These are phyloP conservation scores for Parmales sp. DNA, from an alignment of 108 stramenopile species.

Conservation along the genomic window DNA sequence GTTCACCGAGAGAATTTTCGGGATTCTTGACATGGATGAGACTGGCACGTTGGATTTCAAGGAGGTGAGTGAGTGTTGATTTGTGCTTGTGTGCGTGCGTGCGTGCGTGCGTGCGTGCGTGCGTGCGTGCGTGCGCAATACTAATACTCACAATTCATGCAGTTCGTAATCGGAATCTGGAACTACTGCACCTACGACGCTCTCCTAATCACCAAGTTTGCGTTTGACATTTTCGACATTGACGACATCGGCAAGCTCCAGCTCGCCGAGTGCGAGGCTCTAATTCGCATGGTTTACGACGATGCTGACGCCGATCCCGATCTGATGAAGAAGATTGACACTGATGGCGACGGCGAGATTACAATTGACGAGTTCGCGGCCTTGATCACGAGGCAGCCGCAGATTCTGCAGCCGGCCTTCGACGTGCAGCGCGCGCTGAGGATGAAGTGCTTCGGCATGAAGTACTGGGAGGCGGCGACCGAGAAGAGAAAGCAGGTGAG, in stretches of 20 bases:
- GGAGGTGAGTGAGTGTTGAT: too few relatives aligned
- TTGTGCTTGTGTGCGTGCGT: too few relatives aligned
- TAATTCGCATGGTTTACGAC: constrained; percentile 35
- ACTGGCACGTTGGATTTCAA: constrained; percentile 21
- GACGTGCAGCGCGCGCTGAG: constrained; percentile 23
- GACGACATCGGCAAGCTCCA: constrained; percentile 28
- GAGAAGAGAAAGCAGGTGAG: not conserved
- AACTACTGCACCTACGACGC: constrained; percentile 49
- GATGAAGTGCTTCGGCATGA: constrained; percentile 7
- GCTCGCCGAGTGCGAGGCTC: constrained; percentile 31
- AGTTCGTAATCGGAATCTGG: constrained; percentile 40
- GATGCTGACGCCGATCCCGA: constrained; percentile 6
- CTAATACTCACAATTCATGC: too few relatives aligned
- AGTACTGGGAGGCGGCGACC: constrained; percentile 16
- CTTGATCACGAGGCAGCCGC: constrained; percentile 10
- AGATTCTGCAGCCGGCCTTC: constrained; percentile 36
- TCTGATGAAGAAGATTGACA: constrained; percentile 16
- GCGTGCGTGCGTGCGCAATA: too few relatives aligned
- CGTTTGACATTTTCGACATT: constrained; percentile 46
- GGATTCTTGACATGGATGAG: constrained; percentile 30
- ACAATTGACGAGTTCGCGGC: constrained; percentile 21
- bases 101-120: too few relatives aligned
- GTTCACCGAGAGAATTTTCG: constrained; percentile 35
- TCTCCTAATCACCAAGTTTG: constrained; percentile 26
- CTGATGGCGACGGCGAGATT: constrained; percentile 14